phyloP scores from a whole-genome alignment of 495 filamentous ascomycete species.

The Apiosordaria backusii region DNA sequence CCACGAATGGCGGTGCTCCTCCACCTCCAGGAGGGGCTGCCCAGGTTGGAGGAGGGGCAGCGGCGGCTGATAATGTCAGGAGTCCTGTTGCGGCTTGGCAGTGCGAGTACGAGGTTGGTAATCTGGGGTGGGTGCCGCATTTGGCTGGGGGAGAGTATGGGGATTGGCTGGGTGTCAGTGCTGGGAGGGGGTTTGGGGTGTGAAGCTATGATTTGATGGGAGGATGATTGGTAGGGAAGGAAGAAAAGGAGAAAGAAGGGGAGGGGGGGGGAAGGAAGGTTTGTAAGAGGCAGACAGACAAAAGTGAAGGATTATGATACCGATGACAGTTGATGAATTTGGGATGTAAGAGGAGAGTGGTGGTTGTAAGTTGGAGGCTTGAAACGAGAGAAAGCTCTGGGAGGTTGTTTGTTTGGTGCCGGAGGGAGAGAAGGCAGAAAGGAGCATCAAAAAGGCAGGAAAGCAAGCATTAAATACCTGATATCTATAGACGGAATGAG shows the following conservation, averaged over 20 bases:
- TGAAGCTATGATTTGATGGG: slow-evolving; percentile 30
- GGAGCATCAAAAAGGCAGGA: background rate
- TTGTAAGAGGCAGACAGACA: background rate
- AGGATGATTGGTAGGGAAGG: too few relatives aligned
- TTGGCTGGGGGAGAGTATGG: slow-evolving; percentile 67
- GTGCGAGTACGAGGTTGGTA: slow-evolving; percentile 94
- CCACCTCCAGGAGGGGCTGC: slow-evolving; percentile 31
- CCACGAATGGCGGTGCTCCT: slow-evolving; percentile 41
- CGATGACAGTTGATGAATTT: background rate
- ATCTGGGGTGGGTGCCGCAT: slow-evolving; percentile 90
- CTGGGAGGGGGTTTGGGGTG: slow-evolving; percentile 84
- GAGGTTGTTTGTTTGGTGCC: background rate
- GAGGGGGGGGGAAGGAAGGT: too few relatives aligned
- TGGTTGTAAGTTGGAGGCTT: background rate
- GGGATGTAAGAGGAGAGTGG: background rate
- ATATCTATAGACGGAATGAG: slow-evolving; percentile 7
- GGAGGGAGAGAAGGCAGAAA: background rate
- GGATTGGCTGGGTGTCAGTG: slow-evolving; percentile 93
- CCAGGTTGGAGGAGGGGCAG: background rate
- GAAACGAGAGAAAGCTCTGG: background rate
- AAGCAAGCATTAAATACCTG: slow-evolving; percentile 3
- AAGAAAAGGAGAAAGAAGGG: background rate
- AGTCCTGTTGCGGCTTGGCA: slow-evolving; percentile 83
- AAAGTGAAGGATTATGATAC: slow-evolving; percentile 4
- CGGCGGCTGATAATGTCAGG: slow-evolving; percentile 47